These are phyloP conservation scores for Aspergillus sp. DNA, from an alignment of 2,329 filamentous ascomycete species.

Conservation along the genomic window DNA sequence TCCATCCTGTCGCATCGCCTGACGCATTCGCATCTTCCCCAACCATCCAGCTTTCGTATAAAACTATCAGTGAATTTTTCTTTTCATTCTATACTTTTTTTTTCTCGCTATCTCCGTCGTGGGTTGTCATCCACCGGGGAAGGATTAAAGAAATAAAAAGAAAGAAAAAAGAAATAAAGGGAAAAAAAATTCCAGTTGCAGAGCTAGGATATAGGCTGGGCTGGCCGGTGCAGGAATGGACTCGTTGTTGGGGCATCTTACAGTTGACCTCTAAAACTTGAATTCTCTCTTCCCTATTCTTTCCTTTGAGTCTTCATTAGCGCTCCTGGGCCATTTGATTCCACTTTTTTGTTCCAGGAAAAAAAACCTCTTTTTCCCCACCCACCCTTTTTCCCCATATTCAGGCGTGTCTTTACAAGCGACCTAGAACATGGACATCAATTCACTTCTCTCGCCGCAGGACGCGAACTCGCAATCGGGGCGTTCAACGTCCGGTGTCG, in stretches of 20 bases:
- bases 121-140: not conserved
- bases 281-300: slow-evolving; percentile 3
- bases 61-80: no score
- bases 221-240: slow-evolving; percentile 31
- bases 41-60: no score
- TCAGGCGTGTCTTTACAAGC: not conserved
- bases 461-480: slow-evolving; percentile 36
- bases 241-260: slow-evolving; percentile 26
- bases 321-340: slow-evolving; percentile 1
- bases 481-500: slow-evolving; percentile 25
- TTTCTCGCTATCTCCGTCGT: not conserved
- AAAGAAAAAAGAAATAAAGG: not conserved
- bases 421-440: slow-evolving; percentile 40
- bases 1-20: not conserved
- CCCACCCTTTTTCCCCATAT: not conserved
- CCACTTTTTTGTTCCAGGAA: not conserved
- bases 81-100: not conserved
- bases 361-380: no score
- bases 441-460: slow-evolving; percentile 41
- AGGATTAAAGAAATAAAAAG: not conserved
- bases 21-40: not conserved
- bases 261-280: slow-evolving; percentile 21
- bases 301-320: slow-evolving; percentile 4
- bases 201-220: slow-evolving; percentile 17
- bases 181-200: slow-evolving; percentile 3